These are phyloP conservation scores for Kazachstania psychrophila DNA, from an alignment of 805 yeast genomes.

Conservation along the genomic window DNA sequence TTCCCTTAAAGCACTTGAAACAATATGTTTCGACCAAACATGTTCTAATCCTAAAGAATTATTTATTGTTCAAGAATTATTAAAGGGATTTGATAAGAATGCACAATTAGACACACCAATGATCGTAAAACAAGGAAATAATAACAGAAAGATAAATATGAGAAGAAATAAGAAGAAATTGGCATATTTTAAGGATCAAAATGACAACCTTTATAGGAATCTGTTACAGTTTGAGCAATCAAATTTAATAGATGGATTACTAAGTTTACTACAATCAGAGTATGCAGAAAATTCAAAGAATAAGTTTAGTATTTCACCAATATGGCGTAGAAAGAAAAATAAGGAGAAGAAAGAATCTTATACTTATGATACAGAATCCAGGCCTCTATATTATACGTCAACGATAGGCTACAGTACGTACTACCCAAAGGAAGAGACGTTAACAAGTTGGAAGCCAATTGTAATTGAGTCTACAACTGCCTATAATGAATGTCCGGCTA, in stretches of 20 bases:
- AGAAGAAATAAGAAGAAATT: background rate
- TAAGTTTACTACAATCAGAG: too few species aligned
- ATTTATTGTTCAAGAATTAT: background rate
- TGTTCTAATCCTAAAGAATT: background rate
- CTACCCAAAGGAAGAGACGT: slow-evolving; percentile 8
- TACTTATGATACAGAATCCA: background rate
- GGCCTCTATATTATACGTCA: slow-evolving; percentile 6
- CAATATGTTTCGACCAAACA: slow-evolving; percentile 7
- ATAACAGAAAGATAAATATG: background rate
- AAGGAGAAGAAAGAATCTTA: background rate
- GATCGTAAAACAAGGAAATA: background rate
- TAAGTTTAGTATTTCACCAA: background rate
- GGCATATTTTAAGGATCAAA: background rate
- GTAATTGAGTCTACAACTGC: slow-evolving; percentile 5
- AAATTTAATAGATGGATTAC: background rate
- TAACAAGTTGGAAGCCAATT: slow-evolving; percentile 10
- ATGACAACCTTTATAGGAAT: background rate
- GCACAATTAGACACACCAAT: background rate
- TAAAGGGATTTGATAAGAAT: background rate
- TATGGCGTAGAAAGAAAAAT: slow-evolving; percentile 1
- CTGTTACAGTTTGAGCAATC: background rate
- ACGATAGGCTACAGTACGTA: slow-evolving; percentile 10
- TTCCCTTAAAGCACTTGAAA: slow-evolving; percentile 7
- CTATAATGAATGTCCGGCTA: slow-evolving; percentile 7
- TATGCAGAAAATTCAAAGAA: too few species aligned